phyloP scores from a whole-genome alignment of 768 basidiomycete genomes.

The Leccinum sublutescens region DNA sequence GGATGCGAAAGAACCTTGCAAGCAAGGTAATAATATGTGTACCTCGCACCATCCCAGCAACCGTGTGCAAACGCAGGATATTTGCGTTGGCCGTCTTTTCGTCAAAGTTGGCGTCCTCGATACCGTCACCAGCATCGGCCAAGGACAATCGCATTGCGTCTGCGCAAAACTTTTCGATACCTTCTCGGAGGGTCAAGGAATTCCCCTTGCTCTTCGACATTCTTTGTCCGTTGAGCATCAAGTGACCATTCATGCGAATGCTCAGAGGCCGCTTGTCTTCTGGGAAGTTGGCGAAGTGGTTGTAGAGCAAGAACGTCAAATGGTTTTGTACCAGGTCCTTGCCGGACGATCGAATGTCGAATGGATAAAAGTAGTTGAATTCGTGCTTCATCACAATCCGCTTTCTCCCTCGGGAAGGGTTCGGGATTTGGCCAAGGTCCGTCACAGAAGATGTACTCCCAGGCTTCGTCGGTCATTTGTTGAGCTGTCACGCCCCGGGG shows the following conservation, averaged over 20 bases:
- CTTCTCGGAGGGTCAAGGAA: constrained; percentile 85
- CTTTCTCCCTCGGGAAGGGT: constrained; percentile 71
- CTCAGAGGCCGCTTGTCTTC: constrained; percentile 86
- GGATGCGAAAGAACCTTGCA: too few species aligned
- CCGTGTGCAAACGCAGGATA: constrained; percentile 87
- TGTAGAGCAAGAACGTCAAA: constrained; percentile 90
- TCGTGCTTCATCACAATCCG: constrained; percentile 80
- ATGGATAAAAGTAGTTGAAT: constrained; percentile 96
- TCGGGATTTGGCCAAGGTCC: constrained; percentile 71
- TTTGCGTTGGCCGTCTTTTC: constrained; percentile 99
- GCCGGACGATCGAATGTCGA: constrained; percentile 96
- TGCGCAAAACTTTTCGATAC: constrained; percentile 93
- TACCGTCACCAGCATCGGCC: constrained; percentile 95
- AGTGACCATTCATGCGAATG: constrained; percentile 93
- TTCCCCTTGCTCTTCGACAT: constrained; percentile 99
- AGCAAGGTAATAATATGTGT: constrained; percentile 13
- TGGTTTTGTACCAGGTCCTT: constrained; percentile 97
- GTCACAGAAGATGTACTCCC: constrained; percentile 88
- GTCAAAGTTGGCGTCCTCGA: constrained; percentile 99
- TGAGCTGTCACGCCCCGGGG: constrained; percentile 63
- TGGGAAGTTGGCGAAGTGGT: constrained; percentile 90
- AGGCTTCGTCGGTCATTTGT: constrained; percentile 95
- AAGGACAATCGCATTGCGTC: constrained; percentile 85
- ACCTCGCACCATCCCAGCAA: constrained; percentile 92
- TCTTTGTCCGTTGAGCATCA: constrained; percentile 97